Base-by-base conservation (phyloP, 192 early-diverging fungal genomes). In the Gorgonomyces haynaldii region DNA sequence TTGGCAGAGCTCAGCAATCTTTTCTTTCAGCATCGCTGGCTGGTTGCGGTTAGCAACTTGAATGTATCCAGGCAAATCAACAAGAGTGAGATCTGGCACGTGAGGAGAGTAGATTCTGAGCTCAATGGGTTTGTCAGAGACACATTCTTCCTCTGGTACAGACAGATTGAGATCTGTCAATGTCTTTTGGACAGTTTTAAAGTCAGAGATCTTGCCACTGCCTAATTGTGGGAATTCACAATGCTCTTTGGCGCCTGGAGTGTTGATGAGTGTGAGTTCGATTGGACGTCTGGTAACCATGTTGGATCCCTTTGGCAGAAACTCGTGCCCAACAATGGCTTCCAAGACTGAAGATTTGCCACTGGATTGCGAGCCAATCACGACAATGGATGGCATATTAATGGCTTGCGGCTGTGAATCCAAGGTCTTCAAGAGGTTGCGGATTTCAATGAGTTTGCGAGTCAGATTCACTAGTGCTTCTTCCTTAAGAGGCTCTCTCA, bases 311-410 rank as follows among this genome's bases (percentile, higher is more conserved):
- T 92, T 83, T 37, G 96, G 96, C 51, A 98, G 56, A 61, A 98
- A 96, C 66, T 98, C 96, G 23, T 87, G 79, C 7, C 93, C 90
- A 8, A 96, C 91, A 31, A 99, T 82, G 53, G 85, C 89, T 56
- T 99, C 96, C 10, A 99, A 65, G 10, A 99, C 93, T 9, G 89
- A 93, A 44, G 86, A 89, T 61, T 99, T 99, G 40, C 96, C 96
- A 19, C 56, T 60, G 40, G 57, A 61, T 42, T 75, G 72, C 0
- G 62, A 65, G 8, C 72, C 72, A 52, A 75, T 47, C 15, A 75
- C 72, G 16, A 72, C 69, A 42, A 75, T 75, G 61, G 83, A 87
- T 0, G 95, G 95, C 10, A 98, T 58, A 49, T 77, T 81, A 34
- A 96, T 71, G 7, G 82, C 80, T 35, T 75, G 72, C 8, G 52